Conservation (phyloP, 1,139 yeast species). For the Pichia sp. region DNA sequence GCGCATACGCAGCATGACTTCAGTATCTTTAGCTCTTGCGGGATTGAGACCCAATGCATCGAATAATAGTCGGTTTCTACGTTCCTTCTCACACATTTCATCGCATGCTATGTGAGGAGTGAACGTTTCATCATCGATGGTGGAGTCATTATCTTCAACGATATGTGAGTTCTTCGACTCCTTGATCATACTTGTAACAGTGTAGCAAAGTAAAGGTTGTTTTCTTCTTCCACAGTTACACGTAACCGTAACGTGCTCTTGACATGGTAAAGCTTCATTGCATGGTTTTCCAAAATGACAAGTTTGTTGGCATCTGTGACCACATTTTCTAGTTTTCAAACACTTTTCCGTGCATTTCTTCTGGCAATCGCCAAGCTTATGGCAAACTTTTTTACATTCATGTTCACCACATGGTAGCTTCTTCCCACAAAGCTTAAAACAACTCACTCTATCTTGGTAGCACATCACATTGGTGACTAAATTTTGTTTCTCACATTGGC, state of each 20-base stretch:
- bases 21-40: slow-evolving; percentile 15
- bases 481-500: slow-evolving; percentile 64
- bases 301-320: slow-evolving; percentile 55
- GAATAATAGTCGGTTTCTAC: slow-evolving; percentile 58
- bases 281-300: slow-evolving; percentile 63
- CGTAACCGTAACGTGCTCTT: slow-evolving; percentile 43
- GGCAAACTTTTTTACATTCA: slow-evolving; percentile 60
- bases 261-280: slow-evolving; percentile 45
- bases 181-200: slow-evolving; percentile 31
- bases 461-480: slow-evolving; percentile 65
- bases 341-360: slow-evolving; percentile 52
- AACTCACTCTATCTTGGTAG: slow-evolving; percentile 63
- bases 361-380: slow-evolving; percentile 31
- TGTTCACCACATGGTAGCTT: slow-evolving; percentile 61
- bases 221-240: slow-evolving; percentile 65
- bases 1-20: slow-evolving; percentile 16
- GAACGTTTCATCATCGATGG: not conserved
- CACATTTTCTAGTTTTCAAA: slow-evolving; percentile 52
- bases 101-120: slow-evolving; percentile 42
- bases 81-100: slow-evolving; percentile 59
- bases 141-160: not conserved
- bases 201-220: slow-evolving; percentile 42
- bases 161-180: not conserved
- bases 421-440: slow-evolving; percentile 64
- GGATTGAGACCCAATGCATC: slow-evolving; percentile 46